These are phyloP conservation scores for Cornus suecica DNA, from an alignment of 148 eudicot genomes.

Conservation along the genomic window DNA sequence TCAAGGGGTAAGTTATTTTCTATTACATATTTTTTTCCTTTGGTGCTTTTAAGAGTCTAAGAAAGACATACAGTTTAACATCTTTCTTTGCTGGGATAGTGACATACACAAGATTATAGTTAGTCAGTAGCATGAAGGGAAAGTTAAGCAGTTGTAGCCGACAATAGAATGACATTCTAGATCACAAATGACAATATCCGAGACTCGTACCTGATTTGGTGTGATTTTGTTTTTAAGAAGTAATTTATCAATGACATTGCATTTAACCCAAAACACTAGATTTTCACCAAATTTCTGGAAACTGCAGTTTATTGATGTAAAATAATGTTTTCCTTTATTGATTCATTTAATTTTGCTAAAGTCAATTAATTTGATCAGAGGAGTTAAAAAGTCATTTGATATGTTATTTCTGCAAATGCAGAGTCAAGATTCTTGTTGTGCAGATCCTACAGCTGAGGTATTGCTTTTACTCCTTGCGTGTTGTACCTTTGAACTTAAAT, in stretches of 20 bases:
- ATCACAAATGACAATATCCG: not conserved
- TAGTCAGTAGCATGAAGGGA: not conserved
- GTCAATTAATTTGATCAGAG: not conserved
- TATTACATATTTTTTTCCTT: too few species aligned
- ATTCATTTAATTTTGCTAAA: not conserved
- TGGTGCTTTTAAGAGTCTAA: too few species aligned
- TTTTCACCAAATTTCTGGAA: not conserved
- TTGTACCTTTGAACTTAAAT: slow-evolving; percentile 8
- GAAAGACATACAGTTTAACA: too few species aligned
- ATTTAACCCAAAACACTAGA: not conserved
- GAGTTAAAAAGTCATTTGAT: not conserved
- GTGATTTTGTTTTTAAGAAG: not conserved
- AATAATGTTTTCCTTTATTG: not conserved
- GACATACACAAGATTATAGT: not conserved
- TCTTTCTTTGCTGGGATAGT: not conserved
- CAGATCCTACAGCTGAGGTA: slow-evolving; percentile 57
- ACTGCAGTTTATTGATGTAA: not conserved
- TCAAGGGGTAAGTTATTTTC: too few species aligned
- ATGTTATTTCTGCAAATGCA: slow-evolving; percentile 26
- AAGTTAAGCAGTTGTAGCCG: not conserved
- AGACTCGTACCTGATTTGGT: not conserved
- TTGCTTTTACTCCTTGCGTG: not conserved
- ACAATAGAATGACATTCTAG: not conserved
- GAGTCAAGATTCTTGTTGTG: slow-evolving; percentile 44
- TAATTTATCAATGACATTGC: not conserved